phyloP scores from a whole-genome alignment of 768 basidiomycete species.

The Phlebiopsis gigantea region DNA sequence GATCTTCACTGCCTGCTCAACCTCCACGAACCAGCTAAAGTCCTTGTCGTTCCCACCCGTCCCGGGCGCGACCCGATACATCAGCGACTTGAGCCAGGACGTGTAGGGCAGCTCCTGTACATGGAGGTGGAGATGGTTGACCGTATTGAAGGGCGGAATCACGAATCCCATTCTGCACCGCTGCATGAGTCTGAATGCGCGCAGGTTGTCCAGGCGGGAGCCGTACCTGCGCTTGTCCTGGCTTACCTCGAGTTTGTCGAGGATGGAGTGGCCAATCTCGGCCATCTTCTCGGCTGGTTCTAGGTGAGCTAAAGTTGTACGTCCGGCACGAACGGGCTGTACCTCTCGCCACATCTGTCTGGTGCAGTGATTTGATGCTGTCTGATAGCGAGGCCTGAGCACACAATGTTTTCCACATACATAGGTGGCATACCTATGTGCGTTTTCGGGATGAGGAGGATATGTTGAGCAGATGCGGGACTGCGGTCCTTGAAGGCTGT shows the following conservation, averaged over 20 bases:
- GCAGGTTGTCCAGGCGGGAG: not conserved
- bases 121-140: constrained; percentile 73
- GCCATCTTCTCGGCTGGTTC: constrained; percentile 42
- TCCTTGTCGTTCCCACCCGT: constrained; percentile 49
- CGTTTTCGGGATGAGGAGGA: constrained; percentile 30
- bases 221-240: constrained; percentile 40
- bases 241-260: constrained; percentile 43
- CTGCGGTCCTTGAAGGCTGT: constrained; percentile 31
- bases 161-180: constrained; percentile 68
- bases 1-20: constrained; percentile 53
- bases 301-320: not conserved
- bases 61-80: constrained; percentile 46
- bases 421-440: constrained; percentile 28
- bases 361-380: constrained; percentile 47
- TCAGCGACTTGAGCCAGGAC: constrained; percentile 29
- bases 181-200: not conserved
- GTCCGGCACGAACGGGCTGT: not conserved
- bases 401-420: not conserved
- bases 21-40: constrained; percentile 67
- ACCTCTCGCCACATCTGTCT: constrained; percentile 47
- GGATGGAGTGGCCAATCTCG: constrained; percentile 43
- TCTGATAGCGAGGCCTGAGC: constrained; percentile 28
- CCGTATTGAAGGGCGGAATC: constrained; percentile 71
- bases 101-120: constrained; percentile 65
- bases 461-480: constrained; percentile 31